These are phyloP conservation scores for Gnomoniopsis smithogilvyi DNA, from an alignment of 2,329 filamentous ascomycete species.

Conservation along the genomic window DNA sequence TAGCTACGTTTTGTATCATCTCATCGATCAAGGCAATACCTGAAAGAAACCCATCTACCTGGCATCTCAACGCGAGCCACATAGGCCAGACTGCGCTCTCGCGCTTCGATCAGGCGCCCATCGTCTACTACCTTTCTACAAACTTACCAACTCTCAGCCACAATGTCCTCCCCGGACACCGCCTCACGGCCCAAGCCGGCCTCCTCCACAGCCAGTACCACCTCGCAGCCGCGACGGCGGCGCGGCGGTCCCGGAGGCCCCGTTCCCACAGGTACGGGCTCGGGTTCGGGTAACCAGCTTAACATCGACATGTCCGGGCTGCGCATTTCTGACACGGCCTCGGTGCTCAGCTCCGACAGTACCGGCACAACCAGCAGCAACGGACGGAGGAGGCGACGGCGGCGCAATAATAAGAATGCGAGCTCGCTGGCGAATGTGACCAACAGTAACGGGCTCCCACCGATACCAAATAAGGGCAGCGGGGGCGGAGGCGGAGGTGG, in stretches of 20 bases:
- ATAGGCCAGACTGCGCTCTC: no score
- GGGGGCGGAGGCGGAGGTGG: conserved; percentile 8
- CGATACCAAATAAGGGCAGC: neutral
- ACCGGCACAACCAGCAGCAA: conserved; percentile 4
- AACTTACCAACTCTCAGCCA: neutral
- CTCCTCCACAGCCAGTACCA: conserved; percentile 1
- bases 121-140: neutral
- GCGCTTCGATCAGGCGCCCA: neutral
- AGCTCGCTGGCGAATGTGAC: neutral
- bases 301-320: conserved; percentile 8
- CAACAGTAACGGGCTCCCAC: neutral
- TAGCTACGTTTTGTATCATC: no score
- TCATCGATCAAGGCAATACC: no score
- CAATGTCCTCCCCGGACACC: conserved; percentile 9
- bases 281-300: neutral
- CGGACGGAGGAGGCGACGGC: conserved; percentile 10
- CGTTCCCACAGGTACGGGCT: neutral
- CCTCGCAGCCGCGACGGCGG: neutral
- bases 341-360: neutral
- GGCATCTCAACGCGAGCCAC: no score
- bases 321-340: conserved; percentile 12
- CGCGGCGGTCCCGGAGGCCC: conserved; percentile 5
- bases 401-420: conserved; percentile 3
- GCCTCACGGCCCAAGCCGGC: neutral
- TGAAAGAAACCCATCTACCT: no score